phyloP scores from a whole-genome alignment of 2,329 filamentous ascomycete genomes.

The Diaporthe citriasiana region DNA sequence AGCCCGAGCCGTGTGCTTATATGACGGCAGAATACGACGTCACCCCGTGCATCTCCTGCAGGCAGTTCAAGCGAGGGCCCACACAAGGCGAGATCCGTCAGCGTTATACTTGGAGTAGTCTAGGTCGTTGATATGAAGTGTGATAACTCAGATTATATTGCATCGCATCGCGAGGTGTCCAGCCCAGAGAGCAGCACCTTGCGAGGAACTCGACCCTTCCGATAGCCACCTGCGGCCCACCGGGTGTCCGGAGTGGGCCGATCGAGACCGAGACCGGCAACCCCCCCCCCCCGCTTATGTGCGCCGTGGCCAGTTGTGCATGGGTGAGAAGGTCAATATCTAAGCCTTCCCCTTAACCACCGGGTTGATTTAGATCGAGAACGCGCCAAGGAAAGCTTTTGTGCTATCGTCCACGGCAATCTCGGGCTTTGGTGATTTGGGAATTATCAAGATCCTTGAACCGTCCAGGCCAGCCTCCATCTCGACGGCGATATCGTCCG shows the following conservation, averaged over 20 bases:
- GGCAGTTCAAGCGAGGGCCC: conserved; percentile 11
- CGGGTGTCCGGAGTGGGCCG: not conserved
- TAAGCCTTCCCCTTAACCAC: not conserved
- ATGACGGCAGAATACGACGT: conserved; percentile 29
- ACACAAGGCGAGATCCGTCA: not conserved
- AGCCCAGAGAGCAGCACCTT: not conserved
- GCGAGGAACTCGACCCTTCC: not conserved
- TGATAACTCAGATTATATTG: not conserved
- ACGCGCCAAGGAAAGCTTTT: not conserved
- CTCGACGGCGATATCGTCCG: not conserved
- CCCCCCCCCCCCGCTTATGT: not conserved
- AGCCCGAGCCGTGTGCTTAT: conserved; percentile 2
- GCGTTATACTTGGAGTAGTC: not conserved
- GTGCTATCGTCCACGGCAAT: not conserved
- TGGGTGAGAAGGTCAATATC: not conserved
- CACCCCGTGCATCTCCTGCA: conserved; percentile 10
- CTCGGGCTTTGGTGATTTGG: not conserved
- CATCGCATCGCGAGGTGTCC: not conserved
- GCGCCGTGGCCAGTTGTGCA: not conserved
- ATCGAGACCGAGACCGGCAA: conserved; percentile 22
- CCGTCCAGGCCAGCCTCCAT: too few relatives aligned
- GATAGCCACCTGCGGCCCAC: not conserved
- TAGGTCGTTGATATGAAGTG: not conserved
- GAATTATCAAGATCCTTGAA: not conserved
- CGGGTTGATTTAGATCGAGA: not conserved